Conservation (phyloP, 2,329 filamentous ascomycete species). For the Sphaerulina populicola region DNA sequence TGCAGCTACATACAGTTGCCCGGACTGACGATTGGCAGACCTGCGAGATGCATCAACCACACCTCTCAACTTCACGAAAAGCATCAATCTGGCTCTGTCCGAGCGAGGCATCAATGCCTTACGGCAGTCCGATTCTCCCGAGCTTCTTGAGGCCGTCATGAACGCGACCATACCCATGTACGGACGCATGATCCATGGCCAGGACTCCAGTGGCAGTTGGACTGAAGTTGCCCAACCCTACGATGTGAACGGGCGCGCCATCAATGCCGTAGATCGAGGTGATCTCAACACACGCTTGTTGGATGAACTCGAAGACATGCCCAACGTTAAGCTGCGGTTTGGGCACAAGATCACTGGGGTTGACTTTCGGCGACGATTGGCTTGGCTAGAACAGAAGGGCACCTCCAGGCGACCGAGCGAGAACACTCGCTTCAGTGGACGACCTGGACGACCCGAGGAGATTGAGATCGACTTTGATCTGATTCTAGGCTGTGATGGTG, state of each 20-base stretch:
- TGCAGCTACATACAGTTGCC: too few relatives aligned
- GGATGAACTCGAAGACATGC: constrained; percentile 70
- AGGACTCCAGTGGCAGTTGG: constrained; percentile 54
- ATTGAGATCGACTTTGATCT: constrained; percentile 83
- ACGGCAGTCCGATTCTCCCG: constrained; percentile 56
- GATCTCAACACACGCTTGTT: constrained; percentile 75
- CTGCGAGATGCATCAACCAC: constrained; percentile 73
- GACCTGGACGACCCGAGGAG: constrained; percentile 42
- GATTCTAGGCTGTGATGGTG: constrained; percentile 89
- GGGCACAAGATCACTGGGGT: constrained; percentile 87
- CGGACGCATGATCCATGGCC: constrained; percentile 91
- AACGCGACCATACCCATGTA: constrained; percentile 80
- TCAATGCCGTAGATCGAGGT: constrained; percentile 77
- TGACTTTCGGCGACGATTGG: constrained; percentile 68
- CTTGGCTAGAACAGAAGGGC: constrained; percentile 66
- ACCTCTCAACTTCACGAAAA: constrained; percentile 91
- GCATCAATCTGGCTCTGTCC: constrained; percentile 94
- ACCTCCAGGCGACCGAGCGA: constrained; percentile 17
- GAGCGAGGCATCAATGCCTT: constrained; percentile 90
- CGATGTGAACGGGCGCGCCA: constrained; percentile 74
- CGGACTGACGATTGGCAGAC: constrained; percentile 48
- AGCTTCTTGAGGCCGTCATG: constrained; percentile 66
- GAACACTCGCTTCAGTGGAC: constrained; percentile 18
- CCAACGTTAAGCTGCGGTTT: constrained; percentile 88
- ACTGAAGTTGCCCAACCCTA: constrained; percentile 80